Percentiles rank a stretch among this genome's conserved stretches.
Conservation (phyloP, 2,329 filamentous ascomycete species). For the Hymenoscyphus infarciens region DNA sequence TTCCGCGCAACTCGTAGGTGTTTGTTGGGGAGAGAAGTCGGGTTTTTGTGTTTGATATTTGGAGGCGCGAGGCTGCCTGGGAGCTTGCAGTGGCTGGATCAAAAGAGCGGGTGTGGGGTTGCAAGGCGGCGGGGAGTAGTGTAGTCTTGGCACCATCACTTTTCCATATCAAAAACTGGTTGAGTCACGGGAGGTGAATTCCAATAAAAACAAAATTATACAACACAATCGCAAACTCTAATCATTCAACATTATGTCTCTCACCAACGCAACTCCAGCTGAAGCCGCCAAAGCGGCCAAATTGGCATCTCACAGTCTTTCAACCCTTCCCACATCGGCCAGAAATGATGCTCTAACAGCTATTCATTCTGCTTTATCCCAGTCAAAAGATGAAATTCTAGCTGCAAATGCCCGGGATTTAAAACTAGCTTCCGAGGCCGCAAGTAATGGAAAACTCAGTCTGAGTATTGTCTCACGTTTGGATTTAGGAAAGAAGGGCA, state of each 20-base stretch:
- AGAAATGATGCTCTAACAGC: conserved; percentile 82
- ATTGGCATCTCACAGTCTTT: conserved; percentile 75
- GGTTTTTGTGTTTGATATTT: background rate
- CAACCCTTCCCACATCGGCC: conserved; percentile 69
- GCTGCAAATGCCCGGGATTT: conserved; percentile 84
- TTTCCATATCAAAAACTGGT: background rate
- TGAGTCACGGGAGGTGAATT: conserved; percentile 1
- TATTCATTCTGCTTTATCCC: conserved; percentile 73
- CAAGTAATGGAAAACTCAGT: conserved; percentile 70
- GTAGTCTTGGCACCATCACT: too few relatives aligned
- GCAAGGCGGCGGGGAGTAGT: background rate
- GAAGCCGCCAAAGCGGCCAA: conserved; percentile 77
- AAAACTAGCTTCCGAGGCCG: conserved; percentile 67
- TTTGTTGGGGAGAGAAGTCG: background rate
- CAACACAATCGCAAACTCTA: background rate
- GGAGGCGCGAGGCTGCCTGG: background rate
- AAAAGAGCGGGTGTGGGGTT: background rate
- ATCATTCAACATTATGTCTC: conserved; percentile 62
- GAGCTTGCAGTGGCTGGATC: background rate
- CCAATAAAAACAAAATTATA: too few relatives aligned
- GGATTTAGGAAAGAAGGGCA: conserved; percentile 80
- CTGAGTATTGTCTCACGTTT: conserved; percentile 82
- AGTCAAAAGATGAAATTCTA: conserved; percentile 71
- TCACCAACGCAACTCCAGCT: conserved; percentile 78
- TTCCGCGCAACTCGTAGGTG: background rate